These are phyloP conservation scores for Inga oerstediana DNA, from an alignment of 306 rosid genomes.

Conservation along the genomic window DNA sequence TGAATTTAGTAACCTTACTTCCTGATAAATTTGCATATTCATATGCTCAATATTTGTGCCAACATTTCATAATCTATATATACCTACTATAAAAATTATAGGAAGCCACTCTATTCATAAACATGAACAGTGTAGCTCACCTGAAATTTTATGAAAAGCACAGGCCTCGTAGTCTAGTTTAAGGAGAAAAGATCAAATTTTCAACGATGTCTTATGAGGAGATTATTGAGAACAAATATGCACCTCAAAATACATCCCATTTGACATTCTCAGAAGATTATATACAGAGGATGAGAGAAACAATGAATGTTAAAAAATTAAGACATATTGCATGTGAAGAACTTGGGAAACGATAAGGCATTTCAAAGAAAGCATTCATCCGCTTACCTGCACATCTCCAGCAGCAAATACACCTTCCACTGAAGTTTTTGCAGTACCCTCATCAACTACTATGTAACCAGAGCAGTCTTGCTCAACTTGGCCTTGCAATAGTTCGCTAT, in stretches of 20 bases:
- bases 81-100: not conserved
- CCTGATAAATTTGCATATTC: not conserved
- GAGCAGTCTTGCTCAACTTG: slow-evolving; percentile 63
- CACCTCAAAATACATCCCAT: not conserved
- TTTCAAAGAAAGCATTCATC: slow-evolving; percentile 9
- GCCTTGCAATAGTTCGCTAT: slow-evolving; percentile 62
- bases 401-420: slow-evolving; percentile 72
- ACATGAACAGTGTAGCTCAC: not conserved
- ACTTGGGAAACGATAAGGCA: slow-evolving; percentile 15
- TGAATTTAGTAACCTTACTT: not conserved
- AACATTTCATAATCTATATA: not conserved
- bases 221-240: not conserved
- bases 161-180: not conserved
- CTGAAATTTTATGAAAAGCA: not conserved
- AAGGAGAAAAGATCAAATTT: not conserved
- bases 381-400: slow-evolving; percentile 69
- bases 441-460: slow-evolving; percentile 62
- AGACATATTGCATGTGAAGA: not conserved
- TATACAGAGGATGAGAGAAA: not conserved
- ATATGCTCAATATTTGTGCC: not conserved
- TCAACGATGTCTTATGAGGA: not conserved
- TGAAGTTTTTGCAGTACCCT: slow-evolving; percentile 59
- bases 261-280: slow-evolving; percentile 25
- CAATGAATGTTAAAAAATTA: not conserved
- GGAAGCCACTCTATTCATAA: not conserved